Evolutionary conservation across 2,329 filamentous ascomycete genomes (phyloP).

Genomic region (Mycocentrospora acerina): DNA sequence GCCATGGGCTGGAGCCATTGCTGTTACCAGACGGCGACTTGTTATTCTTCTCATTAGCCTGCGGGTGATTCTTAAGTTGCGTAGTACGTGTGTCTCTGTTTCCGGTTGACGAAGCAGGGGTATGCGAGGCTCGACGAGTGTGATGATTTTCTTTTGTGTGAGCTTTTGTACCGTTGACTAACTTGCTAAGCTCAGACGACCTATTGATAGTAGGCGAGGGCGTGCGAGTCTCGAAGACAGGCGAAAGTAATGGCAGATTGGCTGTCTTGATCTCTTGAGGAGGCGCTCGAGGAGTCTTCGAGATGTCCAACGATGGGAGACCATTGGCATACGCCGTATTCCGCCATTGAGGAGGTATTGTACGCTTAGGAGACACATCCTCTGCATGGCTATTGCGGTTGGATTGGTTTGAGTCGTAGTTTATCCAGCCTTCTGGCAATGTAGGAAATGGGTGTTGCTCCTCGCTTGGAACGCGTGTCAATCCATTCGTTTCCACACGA

Average conservation of each 20-base stretch:
- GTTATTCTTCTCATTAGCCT: constrained; percentile 25
- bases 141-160: constrained; percentile 30
- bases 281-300: constrained; percentile 48
- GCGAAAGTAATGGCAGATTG: constrained; percentile 60
- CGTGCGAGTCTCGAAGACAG: constrained; percentile 72
- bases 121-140: constrained; percentile 30
- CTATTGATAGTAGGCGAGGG: constrained; percentile 66
- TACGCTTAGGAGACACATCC: constrained; percentile 33
- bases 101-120: constrained; percentile 15
- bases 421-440: constrained; percentile 30
- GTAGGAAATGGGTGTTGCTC: constrained; percentile 29
- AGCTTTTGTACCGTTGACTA: constrained; percentile 31
- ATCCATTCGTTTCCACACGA: constrained; percentile 19
- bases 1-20: constrained; percentile 18
- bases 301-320: constrained; percentile 34
- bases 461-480: constrained; percentile 25
- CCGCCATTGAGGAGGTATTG: constrained; percentile 34
- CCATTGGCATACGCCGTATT: constrained; percentile 31
- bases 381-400: constrained; percentile 22
- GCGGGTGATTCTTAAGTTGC: constrained; percentile 25
- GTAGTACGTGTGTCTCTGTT: constrained; percentile 28
- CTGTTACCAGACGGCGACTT: constrained; percentile 17
- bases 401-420: constrained; percentile 26
- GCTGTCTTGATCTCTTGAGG: constrained; percentile 42
- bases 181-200: constrained; percentile 29